Conservation (phyloP, 2,329 filamentous ascomycete species). For the Sclerotinia sclerotiorum region DNA sequence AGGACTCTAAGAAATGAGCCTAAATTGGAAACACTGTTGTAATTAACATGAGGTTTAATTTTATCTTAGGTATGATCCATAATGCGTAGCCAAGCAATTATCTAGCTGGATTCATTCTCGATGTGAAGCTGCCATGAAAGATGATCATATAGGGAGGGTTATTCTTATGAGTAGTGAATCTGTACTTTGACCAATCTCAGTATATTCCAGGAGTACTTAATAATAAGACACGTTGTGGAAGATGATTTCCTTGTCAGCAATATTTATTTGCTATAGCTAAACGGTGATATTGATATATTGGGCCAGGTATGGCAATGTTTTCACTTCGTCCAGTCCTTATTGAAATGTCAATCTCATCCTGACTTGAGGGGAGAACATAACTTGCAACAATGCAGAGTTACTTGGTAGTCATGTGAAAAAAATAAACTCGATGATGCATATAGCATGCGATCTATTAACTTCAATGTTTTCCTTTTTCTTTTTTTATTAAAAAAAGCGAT, state of each 20-base stretch:
- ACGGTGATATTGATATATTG: background rate
- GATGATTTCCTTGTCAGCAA: background rate
- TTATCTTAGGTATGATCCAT: background rate
- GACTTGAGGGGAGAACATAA: background rate
- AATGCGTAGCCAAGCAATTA: background rate
- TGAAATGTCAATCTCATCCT: background rate
- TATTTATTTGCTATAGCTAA: too few relatives aligned
- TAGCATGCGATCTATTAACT: background rate
- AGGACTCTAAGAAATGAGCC: conserved; percentile 1
- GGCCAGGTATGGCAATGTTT: background rate
- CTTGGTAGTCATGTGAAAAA: background rate
- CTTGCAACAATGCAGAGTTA: background rate
- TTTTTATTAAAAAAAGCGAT: background rate
- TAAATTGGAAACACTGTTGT: background rate
- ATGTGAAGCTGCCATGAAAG: background rate
- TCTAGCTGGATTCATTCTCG: background rate
- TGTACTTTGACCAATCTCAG: background rate
- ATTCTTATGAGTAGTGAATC: background rate
- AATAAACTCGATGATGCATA: background rate
- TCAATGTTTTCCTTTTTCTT: background rate
- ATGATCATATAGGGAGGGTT: background rate
- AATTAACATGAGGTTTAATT: background rate
- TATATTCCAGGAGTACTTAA: background rate
- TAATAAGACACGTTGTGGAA: background rate
- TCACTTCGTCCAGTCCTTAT: background rate